Conservation (phyloP, 2,329 filamentous ascomycete genomes). For the Pleoardoris graminearum region DNA sequence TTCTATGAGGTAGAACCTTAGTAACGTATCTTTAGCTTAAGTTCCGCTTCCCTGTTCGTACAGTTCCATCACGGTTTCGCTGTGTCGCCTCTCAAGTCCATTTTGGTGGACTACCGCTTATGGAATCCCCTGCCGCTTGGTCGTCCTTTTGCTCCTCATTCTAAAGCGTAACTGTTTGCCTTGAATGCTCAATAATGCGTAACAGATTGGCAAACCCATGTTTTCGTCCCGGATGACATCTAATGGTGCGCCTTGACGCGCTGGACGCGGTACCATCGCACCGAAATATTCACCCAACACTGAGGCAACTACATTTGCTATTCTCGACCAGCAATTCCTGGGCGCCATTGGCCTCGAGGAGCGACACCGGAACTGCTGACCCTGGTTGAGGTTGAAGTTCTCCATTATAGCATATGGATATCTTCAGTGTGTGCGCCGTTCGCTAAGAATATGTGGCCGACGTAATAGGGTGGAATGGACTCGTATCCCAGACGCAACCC, state of each 20-base stretch:
- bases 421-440: no score
- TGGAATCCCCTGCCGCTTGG: no score
- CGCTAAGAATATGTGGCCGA: neutral
- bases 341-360: conserved; percentile 51
- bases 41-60: neutral
- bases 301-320: conserved; percentile 55
- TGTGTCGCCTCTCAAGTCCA: neutral
- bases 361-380: conserved; percentile 56
- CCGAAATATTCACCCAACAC: conserved; percentile 55
- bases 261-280: conserved; percentile 61
- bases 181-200: neutral
- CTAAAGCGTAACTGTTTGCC: no score
- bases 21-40: neutral
- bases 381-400: conserved; percentile 45
- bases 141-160: no score
- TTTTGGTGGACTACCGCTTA: no score
- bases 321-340: conserved; percentile 57
- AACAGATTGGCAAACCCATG: neutral
- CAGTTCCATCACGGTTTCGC: neutral
- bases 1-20: no score
- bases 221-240: conserved; percentile 74
- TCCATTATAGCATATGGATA: neutral
- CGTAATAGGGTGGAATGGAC: conserved; percentile 5
- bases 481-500: conserved; percentile 8
- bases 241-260: conserved; percentile 10